These are phyloP conservation scores for Cyberlindnera suaveolens DNA, from an alignment of 805 yeast species.

Conservation along the genomic window DNA sequence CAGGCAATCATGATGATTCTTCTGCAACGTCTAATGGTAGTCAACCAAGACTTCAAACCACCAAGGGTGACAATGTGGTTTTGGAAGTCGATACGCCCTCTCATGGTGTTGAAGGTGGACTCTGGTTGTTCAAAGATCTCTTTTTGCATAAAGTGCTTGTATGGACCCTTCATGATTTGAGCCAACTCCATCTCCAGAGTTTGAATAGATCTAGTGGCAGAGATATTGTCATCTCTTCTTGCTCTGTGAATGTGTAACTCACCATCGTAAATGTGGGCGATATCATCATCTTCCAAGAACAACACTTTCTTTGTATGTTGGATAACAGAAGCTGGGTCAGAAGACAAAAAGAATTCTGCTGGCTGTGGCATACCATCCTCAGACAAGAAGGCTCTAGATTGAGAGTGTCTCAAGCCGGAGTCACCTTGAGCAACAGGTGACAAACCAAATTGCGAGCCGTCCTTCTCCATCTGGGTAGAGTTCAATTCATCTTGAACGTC, in stretches of 20 bases:
- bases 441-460: slow-evolving; percentile 28
- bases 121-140: slow-evolving; percentile 99
- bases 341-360: slow-evolving; percentile 90
- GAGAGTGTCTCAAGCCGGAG: slow-evolving; percentile 68
- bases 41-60: slow-evolving; percentile 78
- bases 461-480: slow-evolving; percentile 15
- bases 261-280: slow-evolving; percentile 97
- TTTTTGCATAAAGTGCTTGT: slow-evolving; percentile 96
- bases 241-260: slow-evolving; percentile 98
- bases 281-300: slow-evolving; percentile 95
- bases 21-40: slow-evolving; percentile 89
- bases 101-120: slow-evolving; percentile 96
- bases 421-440: slow-evolving; percentile 54
- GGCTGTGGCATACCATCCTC: slow-evolving; percentile 93
- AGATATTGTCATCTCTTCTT: slow-evolving; percentile 75
- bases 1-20: slow-evolving; percentile 98
- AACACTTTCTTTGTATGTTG: slow-evolving; percentile 96
- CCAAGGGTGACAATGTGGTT: slow-evolving; percentile 75
- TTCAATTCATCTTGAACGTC: slow-evolving; percentile 28
- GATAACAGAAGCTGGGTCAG: slow-evolving; percentile 95
- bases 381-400: slow-evolving; percentile 92
- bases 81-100: slow-evolving; percentile 96
- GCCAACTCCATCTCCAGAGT: slow-evolving; percentile 95
- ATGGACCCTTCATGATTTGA: slow-evolving; percentile 97
- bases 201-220: slow-evolving; percentile 94